Evolutionary conservation across 768 basidiomycete species (phyloP), one percentile per base, ranked within the genome.

Genomic region (Boletus subparvulus): DNA sequence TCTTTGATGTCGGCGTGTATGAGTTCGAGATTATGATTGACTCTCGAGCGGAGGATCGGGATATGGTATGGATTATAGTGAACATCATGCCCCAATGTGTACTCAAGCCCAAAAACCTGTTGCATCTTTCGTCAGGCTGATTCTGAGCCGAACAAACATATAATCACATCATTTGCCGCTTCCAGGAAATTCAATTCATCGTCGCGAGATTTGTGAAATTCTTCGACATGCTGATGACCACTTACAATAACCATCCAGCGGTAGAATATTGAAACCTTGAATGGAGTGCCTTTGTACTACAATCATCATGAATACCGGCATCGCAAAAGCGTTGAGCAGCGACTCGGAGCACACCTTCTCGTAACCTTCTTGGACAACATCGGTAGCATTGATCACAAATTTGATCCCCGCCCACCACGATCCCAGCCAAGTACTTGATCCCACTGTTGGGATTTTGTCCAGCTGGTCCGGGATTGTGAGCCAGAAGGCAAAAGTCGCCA

Each of bases 201-300:
- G n/a, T 79, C 77, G 0, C 74, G 67, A 17, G 74, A 74, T 50
- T 68, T 76, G 9, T 70, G 64, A 17, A 81, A 39, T 33, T 81
- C 80, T 9, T 80, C 74, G 21, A 78, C 62, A 8, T 69, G 52
- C n/a, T 66, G 54, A 1, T 55, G 61, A 5, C 72, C 67, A 16
- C 65, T 69, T 1, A 75, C 61, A 16, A 82, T 42, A 17, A 81
- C 73, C 2, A 71, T 59, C 81, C 81, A 83, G 41, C 61, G 60
- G 14, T 51, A 47, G n/a, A 69, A 35, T 2, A 47, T 55, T 0
- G 74, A 54, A 12, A 74, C 61, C 46, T 72, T 75, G 62, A 75
- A 77, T 16, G 67, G 52, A 4, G 57, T 50, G 8, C 53, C 58
- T 36, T 69, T 69, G 61, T 72, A 61, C 74, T 75, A 24, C 19